Base-by-base conservation (phyloP, 2,329 filamentous ascomycete species). In the Phaeosphaeria sp. region DNA sequence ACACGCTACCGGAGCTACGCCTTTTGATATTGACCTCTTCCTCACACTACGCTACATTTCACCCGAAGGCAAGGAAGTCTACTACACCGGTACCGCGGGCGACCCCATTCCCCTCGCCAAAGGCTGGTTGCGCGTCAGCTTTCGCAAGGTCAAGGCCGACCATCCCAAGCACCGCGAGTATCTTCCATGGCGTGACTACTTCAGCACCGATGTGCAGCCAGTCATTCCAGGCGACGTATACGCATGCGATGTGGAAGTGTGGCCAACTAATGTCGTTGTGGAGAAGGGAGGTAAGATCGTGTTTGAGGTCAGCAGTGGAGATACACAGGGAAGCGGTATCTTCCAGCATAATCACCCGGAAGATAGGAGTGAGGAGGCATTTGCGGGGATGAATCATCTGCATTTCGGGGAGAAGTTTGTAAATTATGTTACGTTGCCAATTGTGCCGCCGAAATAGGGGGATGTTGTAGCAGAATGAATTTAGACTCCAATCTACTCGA, bases 51-150 rank as follows among this genome's bases (percentile, higher is more conserved):
- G 87, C 9, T 82, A 90, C 74, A 79, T 89, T 33, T 81, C 80
- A 0, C 76, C 85, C 0, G 65, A 75, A 0, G 85, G 85, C 0
- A 79, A 83, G 10, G 87, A 89, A 62, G 78, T 90, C 3, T 82
- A 82, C 63, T 90, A 89, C 72, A 90, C 87, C 0, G 87, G 87
- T 33, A 89, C 88, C 1, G 85, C 85, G 0, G 87, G 88, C 13
- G 87, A 89, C 58, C 83, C 85, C 0, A 81, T 89, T 0, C 87
- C 87, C 0, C 77, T 89, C 0, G 81, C 82, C 52, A 90, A 89
- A 72, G 87, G 87, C 21, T 90, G 87, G 87, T 81, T 89, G 10
- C 82, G 87, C 1, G 81, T 83, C 11, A 84, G 80, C 33, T 74
- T 87, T 18, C 83, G 87, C 20, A 86, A 85, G 67, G 80, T 83